Evolutionary conservation across 768 basidiomycete species (phyloP).

Genomic region (Cubamyces lactineus): DNA sequence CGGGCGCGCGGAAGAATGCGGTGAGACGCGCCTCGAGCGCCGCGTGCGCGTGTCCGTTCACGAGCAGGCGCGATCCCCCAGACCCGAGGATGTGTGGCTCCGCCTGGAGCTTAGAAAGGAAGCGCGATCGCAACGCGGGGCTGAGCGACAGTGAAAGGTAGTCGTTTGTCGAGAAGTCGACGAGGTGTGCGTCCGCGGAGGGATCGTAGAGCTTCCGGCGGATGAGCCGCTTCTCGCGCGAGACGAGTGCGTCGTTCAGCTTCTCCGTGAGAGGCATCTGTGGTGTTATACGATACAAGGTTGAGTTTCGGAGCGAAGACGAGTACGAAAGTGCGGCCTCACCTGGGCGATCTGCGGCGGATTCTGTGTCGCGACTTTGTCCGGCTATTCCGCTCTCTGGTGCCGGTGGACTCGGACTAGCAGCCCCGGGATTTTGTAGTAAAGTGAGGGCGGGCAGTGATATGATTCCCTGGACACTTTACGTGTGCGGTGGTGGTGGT

Average conservation of each 20-base stretch:
- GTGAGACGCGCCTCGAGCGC: slow-evolving; percentile 72
- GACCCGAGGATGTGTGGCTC: slow-evolving; percentile 77
- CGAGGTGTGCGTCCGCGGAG: slow-evolving; percentile 42
- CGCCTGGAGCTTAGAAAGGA: slow-evolving; percentile 54
- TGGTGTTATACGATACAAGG: neutral
- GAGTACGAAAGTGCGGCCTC: no score
- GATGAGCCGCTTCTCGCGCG: slow-evolving; percentile 68
- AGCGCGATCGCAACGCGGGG: slow-evolving; percentile 53
- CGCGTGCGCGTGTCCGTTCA: slow-evolving; percentile 71
- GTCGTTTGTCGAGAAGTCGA: slow-evolving; percentile 90
- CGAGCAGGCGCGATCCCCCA: slow-evolving; percentile 84
- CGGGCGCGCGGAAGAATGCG: slow-evolving; percentile 59
- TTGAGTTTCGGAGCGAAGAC: neutral
- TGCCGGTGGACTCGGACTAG: no score
- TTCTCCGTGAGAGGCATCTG: slow-evolving; percentile 38
- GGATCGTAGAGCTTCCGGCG: slow-evolving; percentile 70
- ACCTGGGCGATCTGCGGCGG: neutral
- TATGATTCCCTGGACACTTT: neutral
- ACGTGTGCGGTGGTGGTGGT: neutral
- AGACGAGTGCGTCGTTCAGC: slow-evolving; percentile 57
- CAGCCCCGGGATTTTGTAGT: no score
- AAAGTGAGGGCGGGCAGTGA: no score
- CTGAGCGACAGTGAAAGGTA: slow-evolving; percentile 83
- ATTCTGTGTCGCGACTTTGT: no score
- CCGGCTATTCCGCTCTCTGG: no score